Evolutionary conservation across 257 asterid genomes (phyloP).

Genomic region (Phtheirospermum japonicum): DNA sequence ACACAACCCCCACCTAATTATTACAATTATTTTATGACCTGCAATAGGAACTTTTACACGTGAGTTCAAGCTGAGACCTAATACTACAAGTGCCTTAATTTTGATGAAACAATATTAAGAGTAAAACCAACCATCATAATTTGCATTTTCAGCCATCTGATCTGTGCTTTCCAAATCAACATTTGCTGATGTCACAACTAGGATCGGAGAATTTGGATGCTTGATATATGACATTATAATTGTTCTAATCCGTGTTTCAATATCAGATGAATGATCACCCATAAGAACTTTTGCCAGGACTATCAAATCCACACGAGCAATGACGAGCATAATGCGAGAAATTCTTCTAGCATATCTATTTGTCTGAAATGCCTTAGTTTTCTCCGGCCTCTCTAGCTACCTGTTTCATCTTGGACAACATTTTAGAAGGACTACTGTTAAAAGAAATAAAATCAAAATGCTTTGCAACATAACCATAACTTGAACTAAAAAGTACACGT

Average conservation of each 20-base stretch:
- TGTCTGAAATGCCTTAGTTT: slow-evolving; percentile 89
- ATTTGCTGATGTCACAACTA: slow-evolving; percentile 97
- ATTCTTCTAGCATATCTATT: slow-evolving; percentile 76
- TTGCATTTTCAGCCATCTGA: slow-evolving; percentile 94
- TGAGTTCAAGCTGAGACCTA: slow-evolving; percentile 26
- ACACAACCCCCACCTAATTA: too few relatives aligned
- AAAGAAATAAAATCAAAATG: not conserved
- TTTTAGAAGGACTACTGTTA: slow-evolving; percentile 20
- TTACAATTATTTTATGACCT: slow-evolving; percentile 93
- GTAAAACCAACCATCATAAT: slow-evolving; percentile 72
- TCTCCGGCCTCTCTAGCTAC: slow-evolving; percentile 85
- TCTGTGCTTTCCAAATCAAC: slow-evolving; percentile 93
- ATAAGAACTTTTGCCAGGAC: slow-evolving; percentile 93
- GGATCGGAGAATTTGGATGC: slow-evolving; percentile 65
- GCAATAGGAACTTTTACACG: slow-evolving; percentile 33
- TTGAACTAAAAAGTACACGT: too few relatives aligned
- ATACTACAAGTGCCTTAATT: not conserved
- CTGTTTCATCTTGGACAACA: slow-evolving; percentile 72
- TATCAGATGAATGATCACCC: slow-evolving; percentile 97
- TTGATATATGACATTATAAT: slow-evolving; percentile 87
- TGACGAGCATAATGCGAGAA: slow-evolving; percentile 90
- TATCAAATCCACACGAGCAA: slow-evolving; percentile 93
- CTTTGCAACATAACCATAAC: not conserved
- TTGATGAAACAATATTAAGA: slow-evolving; percentile 12
- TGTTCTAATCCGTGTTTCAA: slow-evolving; percentile 89